Evolutionary conservation across 1,284 basidiomycete genomes (phyloP), one percentile per base, ranked within the genome.

Genomic region (Rhodotorula sp.): DNA sequence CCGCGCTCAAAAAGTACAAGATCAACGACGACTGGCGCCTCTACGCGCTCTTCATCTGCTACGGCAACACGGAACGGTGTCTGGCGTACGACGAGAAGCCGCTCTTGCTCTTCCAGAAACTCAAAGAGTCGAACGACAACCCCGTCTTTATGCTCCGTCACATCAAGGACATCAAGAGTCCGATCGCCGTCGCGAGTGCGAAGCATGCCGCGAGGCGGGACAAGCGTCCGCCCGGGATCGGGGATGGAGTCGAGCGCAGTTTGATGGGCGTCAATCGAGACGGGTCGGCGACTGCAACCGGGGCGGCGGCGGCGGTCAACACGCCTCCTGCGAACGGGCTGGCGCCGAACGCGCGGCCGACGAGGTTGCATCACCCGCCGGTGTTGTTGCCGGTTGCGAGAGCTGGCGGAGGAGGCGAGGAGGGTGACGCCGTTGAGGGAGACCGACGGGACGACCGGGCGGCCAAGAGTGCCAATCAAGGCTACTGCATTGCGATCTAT

Each of bases 101-200:
- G 0, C 84, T 99, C 59, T 85, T 98, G 50, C 87, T 99, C 49
- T 98, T 98, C 84, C 95, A 99, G 81, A 93, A 92, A 80, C 87
- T 99, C 62, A 99, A 99, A 81, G 97, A 99, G 77, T 89, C 90
- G 6, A 93, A 94, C 80, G 97, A 97, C 83, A 94, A 95, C 74
- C 95, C 97, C 0, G 94, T 97, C 16, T 99, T 99, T 82, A 98
- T 98, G 93, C 87, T 99, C 55, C 91, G 97, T 69, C 95, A 98
- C 78, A 97, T 99, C 80, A 94, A 93, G 79, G 97, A 99, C 79
- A 97, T 99, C 75, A 91, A 93, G 65, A 97, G 93, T 23, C 97
- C 97, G 0, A 97, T 97, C 70, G 91, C 89, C 2, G 92, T 97
- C 47, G 95, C 94, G 14, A 90, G 93, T 77, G 91, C 94, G 81